Base-by-base conservation (phyloP, 2,329 filamentous ascomycete species). In the Apiospora marii region DNA sequence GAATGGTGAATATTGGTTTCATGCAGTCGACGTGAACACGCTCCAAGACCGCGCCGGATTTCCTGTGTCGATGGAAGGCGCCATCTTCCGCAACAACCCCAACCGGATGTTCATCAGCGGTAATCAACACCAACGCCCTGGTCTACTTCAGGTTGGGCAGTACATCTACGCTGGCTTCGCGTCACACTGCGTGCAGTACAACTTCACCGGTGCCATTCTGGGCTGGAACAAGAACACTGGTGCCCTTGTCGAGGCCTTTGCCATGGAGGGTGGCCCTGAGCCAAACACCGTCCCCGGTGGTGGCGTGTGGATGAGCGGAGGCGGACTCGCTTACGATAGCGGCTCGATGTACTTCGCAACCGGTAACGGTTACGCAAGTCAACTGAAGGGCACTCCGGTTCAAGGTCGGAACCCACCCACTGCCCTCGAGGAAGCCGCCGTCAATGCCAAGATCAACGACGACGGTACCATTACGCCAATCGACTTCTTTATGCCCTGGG, bases 401-500 rank as follows among this genome's bases (percentile, higher is more conserved):
- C 81, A 82, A 46, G 86, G 85, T 27, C 81, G 83, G 53, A 81
- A 82, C 51, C 85, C 85, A 22, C 85, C 85, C 0, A 83, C 83
- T 0, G 75, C 85, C 2, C 79, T 87, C 0, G 85, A 87, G 77
- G 84, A 88, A 74, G 85, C 85, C 0, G 85, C 84, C 14, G 84
- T 87, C 22, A 85, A 88, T 74, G 84, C 86, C 78, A 84, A 82
- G 0, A 82, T 88, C 68, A 83, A 83, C 69, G 79, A 76, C 10
- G 81, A 87, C 70, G 85, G 86, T 8, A 84, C 79, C 41, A 74
- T 87, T 3, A 81, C 78, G 0, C 77, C 85, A 5, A 82, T 85
- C 5, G 85, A 87, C 75, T 87, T 87, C 74, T 87, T 87, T 77
- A 87, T 87, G 83, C 86, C 85, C 0, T 85, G 81, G 76, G 85